Base-by-base conservation (phyloP, 73 alveolate genomes). In the Symbiodinium natans region DNA sequence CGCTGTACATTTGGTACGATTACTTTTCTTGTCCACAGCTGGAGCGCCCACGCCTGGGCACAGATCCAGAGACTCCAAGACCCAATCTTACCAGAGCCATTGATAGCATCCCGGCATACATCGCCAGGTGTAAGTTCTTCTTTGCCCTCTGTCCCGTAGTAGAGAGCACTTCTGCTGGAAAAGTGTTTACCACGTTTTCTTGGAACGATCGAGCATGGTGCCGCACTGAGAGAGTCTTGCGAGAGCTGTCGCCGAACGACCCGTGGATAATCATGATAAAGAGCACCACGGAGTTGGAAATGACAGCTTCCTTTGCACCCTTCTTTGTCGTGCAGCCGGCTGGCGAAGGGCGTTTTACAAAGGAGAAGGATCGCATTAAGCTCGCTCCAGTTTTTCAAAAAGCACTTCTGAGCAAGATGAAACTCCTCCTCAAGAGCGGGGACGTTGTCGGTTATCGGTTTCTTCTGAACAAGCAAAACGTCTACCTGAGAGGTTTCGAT, bases 141-240 rank as follows among this genome's bases (percentile, higher is more conserved):
- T 19, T 88, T 13, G 95, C 36, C 23, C 42, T 88, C 25, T 63
- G 85, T 42, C 95, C 95, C 6, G 42, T 63, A 17, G 85, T 88
- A 15, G 42, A 88, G 33, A 27, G 27, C 71, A 56, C 36, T 41
- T 11, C 21, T 34, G n/a, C 23, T 52, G 71, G 71, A 15, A 31
- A 63, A 29, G 42, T 63, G 43, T 59, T 59, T 3, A 34, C 73
- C 21, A 19, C 13, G 4, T 36, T 41, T 54, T 38, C 95, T 15
- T 88, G 95, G 95, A 25, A 38, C 46, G 41, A 4, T 10, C 63
- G 95, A 1, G 86, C 86, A 19, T 88, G 95, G 95, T 63, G 95
- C 36, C 41, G 85, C 34, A 27, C 43, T 34, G 95, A 88, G 86
- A 56, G 41, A n/a, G 71, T 83, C 31, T 15, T 63, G 21, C 40